These are phyloP conservation scores for Boletus sensibilis DNA, from an alignment of 768 basidiomycete species.

Conservation along the genomic window DNA sequence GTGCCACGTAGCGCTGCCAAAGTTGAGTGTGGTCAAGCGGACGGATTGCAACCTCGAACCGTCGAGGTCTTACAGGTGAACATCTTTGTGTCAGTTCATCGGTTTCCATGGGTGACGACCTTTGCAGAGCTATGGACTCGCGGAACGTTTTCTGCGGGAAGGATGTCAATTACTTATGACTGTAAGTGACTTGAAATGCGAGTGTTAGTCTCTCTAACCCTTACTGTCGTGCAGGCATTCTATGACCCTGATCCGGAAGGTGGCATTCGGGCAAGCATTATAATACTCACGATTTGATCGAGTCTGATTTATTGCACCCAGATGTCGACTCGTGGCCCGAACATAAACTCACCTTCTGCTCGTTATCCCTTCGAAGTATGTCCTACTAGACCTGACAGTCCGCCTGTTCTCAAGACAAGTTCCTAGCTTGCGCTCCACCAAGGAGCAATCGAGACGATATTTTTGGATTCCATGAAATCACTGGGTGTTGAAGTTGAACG, in stretches of 20 bases:
- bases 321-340: conserved; percentile 60
- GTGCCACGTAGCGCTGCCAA: conserved; percentile 7
- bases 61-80: conserved; percentile 47
- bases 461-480: conserved; percentile 35
- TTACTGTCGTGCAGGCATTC: conserved; percentile 51
- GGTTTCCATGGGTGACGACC: background rate
- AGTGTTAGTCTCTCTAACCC: background rate
- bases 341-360: conserved; percentile 58
- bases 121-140: conserved; percentile 70
- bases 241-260: conserved; percentile 65
- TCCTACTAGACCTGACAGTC: background rate
- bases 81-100: background rate
- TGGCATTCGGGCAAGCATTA: conserved; percentile 51
- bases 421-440: conserved; percentile 33
- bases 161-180: conserved; percentile 66
- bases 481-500: conserved; percentile 33
- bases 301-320: conserved; percentile 24
- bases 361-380: conserved; percentile 70
- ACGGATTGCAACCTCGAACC: conserved; percentile 28
- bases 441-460: conserved; percentile 35
- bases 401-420: background rate
- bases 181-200: conserved; percentile 39
- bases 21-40: conserved; percentile 28
- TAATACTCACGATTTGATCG: background rate
- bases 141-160: conserved; percentile 56